phyloP scores from a whole-genome alignment of 768 basidiomycete species.

The Leccinum rimulosum region DNA sequence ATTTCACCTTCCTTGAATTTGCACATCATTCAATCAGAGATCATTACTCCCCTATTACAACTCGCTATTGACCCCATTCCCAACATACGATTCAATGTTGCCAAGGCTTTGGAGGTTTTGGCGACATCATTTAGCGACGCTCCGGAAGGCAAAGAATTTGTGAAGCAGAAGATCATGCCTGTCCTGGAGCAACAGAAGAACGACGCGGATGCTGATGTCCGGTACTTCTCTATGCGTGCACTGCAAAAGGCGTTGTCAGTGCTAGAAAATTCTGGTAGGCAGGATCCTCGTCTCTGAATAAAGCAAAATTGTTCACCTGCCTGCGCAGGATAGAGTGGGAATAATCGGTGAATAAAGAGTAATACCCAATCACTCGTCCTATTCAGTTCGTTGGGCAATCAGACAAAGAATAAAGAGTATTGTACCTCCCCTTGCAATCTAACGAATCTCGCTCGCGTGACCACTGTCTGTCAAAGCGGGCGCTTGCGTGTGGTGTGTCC shows the following conservation, averaged over 20 bases:
- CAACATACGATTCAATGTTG: conserved; percentile 99
- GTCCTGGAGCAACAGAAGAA: conserved; percentile 81
- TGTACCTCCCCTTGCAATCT: conserved; percentile 29
- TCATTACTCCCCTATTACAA: conserved; percentile 79
- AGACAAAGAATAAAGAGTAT: conserved; percentile 30
- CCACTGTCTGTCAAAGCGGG: conserved; percentile 3
- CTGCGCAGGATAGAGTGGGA: conserved; percentile 21
- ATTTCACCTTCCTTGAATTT: conserved; percentile 87
- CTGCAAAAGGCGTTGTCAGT: conserved; percentile 52
- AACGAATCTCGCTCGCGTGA: conserved; percentile 20
- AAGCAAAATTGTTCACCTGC: conserved; percentile 1
- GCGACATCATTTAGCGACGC: conserved; percentile 63
- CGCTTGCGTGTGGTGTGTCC: background rate
- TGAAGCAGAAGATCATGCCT: conserved; percentile 74
- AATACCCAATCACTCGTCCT: conserved; percentile 32
- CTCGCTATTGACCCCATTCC: conserved; percentile 91
- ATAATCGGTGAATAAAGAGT: conserved; percentile 21
- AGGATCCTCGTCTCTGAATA: background rate
- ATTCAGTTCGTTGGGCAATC: conserved; percentile 19
- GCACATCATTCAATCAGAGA: conserved; percentile 78
- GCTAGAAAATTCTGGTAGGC: conserved; percentile 39
- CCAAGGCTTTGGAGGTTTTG: conserved; percentile 90
- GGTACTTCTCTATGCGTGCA: conserved; percentile 87
- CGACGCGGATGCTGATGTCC: conserved; percentile 93
- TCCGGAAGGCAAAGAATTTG: conserved; percentile 71